These are phyloP conservation scores for Omphalea diandra DNA, from an alignment of 441 rosid species.

Conservation along the genomic window DNA sequence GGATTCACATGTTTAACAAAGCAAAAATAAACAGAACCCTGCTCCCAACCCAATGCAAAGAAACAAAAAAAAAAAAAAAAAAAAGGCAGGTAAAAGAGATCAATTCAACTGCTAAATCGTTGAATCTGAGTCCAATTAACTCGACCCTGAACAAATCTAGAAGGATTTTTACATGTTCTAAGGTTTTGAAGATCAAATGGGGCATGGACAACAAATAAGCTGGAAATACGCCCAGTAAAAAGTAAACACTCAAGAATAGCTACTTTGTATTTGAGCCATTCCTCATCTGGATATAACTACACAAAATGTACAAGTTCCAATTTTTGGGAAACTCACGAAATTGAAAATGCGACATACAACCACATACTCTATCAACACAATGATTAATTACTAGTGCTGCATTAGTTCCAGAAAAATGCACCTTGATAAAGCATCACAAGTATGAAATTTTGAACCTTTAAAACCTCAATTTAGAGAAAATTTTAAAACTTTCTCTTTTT, in stretches of 20 bases:
- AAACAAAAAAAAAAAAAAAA: background rate
- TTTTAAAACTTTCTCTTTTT: too few species aligned
- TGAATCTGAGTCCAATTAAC: background rate
- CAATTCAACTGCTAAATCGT: slow-evolving; percentile 6
- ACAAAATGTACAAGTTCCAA: background rate
- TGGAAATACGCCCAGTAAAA: background rate
- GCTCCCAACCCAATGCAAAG: background rate
- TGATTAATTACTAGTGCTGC: too few species aligned
- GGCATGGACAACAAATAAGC: background rate
- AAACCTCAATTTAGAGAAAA: background rate
- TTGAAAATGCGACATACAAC: background rate
- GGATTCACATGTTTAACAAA: slow-evolving; percentile 11
- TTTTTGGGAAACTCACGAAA: background rate
- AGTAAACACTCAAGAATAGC: background rate
- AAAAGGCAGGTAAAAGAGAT: background rate
- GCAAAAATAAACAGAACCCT: background rate
- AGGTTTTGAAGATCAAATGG: too few species aligned
- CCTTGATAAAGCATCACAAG: background rate
- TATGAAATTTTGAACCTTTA: background rate
- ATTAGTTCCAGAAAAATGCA: too few species aligned
- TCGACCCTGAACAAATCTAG: background rate
- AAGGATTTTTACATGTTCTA: background rate
- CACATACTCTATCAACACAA: too few species aligned
- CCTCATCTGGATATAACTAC: background rate
- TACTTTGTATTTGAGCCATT: background rate